Conservation (phyloP, 352 stramenopile species). For the Plasmopara viticola region DNA sequence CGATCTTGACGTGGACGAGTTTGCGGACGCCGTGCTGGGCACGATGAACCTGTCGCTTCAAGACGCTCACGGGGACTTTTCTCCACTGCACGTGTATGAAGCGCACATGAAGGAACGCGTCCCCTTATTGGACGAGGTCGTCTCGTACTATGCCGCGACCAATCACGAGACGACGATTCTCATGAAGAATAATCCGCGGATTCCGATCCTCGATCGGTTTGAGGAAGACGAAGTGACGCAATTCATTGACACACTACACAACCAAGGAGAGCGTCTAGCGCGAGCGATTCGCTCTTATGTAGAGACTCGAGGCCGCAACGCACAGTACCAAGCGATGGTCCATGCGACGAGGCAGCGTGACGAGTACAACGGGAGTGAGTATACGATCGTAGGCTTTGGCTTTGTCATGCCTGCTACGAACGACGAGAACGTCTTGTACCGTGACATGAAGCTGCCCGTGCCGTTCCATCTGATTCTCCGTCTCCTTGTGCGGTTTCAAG, state of each 20-base stretch:
- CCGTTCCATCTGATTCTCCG: conserved; percentile 51
- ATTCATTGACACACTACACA: conserved; percentile 27
- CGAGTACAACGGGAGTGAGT: conserved; percentile 48
- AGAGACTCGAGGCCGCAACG: conserved; percentile 22
- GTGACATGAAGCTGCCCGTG: conserved; percentile 42
- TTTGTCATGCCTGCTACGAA: conserved; percentile 54
- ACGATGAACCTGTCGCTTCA: conserved; percentile 30
- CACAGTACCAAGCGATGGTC: conserved; percentile 32
- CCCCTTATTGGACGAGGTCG: conserved; percentile 24
- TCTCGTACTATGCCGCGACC: conserved; percentile 42
- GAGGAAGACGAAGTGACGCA: conserved; percentile 29
- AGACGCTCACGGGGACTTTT: conserved; percentile 8
- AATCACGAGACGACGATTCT: conserved; percentile 21
- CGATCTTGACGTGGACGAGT: conserved; percentile 46
- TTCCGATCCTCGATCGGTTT: conserved; percentile 24
- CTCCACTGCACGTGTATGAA: conserved; percentile 31
- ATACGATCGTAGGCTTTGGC: conserved; percentile 49
- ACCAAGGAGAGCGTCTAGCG: too few relatives aligned
- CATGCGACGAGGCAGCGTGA: conserved; percentile 25
- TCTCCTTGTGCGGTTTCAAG: conserved; percentile 47
- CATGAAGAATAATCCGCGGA: conserved; percentile 20
- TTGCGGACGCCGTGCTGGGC: conserved; percentile 48
- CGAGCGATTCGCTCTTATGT: conserved; percentile 25
- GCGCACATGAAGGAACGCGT: conserved; percentile 18
- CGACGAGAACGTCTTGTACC: conserved; percentile 44